Conservation (phyloP, 805 yeast species). For the Hanseniaspora hatyaiensis region DNA sequence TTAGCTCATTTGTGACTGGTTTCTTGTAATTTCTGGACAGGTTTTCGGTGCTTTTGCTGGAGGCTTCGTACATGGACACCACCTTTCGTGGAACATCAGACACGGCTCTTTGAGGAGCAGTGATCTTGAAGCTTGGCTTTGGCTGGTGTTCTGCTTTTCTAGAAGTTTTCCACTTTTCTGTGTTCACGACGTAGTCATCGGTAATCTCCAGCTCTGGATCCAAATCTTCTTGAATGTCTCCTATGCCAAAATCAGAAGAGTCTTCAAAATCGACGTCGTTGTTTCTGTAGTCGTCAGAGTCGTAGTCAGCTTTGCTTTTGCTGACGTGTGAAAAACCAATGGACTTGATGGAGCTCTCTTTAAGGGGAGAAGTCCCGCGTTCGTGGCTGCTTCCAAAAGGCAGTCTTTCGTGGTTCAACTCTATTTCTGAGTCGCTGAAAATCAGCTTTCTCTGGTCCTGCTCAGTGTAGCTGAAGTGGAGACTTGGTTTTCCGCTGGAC, state of each 20-base stretch:
- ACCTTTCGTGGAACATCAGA: constrained; percentile 3
- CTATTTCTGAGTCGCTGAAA: constrained; percentile 11
- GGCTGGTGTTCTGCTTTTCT: not conserved
- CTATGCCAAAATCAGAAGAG: not conserved
- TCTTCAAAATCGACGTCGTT: not conserved
- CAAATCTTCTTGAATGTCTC: not conserved
- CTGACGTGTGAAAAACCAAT: constrained; percentile 1
- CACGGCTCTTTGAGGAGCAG: not conserved
- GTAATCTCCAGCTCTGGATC: not conserved
- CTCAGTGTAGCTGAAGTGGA: too few species aligned
- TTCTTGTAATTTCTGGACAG: not conserved
- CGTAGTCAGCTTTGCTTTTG: not conserved
- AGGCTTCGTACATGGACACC: not conserved
- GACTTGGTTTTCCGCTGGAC: not conserved
- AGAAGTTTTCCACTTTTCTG: not conserved
- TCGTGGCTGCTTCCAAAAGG: not conserved
- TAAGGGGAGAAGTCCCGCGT: not conserved
- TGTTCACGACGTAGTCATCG: constrained; percentile 6
- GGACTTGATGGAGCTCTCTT: constrained; percentile 1
- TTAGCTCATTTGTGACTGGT: not conserved
- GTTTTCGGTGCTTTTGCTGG: not conserved
- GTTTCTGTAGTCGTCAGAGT: not conserved
- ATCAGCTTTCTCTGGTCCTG: constrained; percentile 4
- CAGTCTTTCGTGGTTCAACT: not conserved
- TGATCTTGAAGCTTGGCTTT: not conserved